Conservation (phyloP, 352 stramenopile species). For the Phytophthora constricta region DNA sequence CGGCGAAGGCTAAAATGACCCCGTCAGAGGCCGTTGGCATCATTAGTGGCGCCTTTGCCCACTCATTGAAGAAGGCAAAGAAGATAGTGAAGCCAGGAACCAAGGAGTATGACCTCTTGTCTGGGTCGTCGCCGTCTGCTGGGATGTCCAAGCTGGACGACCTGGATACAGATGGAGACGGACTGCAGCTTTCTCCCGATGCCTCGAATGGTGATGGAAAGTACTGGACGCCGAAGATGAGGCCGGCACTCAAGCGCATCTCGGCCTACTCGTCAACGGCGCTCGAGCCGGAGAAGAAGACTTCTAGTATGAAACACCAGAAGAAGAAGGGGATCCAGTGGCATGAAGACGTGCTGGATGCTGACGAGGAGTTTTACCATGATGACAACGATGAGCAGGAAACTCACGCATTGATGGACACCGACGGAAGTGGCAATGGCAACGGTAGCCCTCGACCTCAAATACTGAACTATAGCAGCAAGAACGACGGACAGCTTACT, state of each 20-base stretch:
- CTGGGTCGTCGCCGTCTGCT: conserved; percentile 50
- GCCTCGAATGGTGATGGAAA: conserved; percentile 60
- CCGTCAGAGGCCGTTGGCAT: conserved; percentile 65
- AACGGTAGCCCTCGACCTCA: conserved; percentile 44
- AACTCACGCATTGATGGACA: conserved; percentile 62
- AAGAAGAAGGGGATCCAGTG: conserved; percentile 69
- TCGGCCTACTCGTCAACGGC: conserved; percentile 66
- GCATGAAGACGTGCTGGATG: conserved; percentile 81
- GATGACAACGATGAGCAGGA: conserved; percentile 59
- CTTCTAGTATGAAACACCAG: conserved; percentile 22
- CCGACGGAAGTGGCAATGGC: conserved; percentile 20
- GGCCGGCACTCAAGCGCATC: conserved; percentile 77
- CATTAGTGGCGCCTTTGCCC: conserved; percentile 66
- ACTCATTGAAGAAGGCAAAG: conserved; percentile 67
- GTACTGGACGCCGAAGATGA: conserved; percentile 61
- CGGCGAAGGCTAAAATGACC: conserved; percentile 53
- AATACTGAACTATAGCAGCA: conserved; percentile 67
- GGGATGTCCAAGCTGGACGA: conserved; percentile 68
- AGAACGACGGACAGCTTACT: conserved; percentile 56
- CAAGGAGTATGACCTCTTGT: conserved; percentile 83
- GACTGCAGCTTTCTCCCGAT: conserved; percentile 82
- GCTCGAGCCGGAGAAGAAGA: conserved; percentile 55
- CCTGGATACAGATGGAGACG: conserved; percentile 81
- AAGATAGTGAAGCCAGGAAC: conserved; percentile 53
- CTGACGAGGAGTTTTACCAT: conserved; percentile 80